phyloP scores from a whole-genome alignment of 1,284 basidiomycete genomes.

The Phellinidium pouzarii region DNA sequence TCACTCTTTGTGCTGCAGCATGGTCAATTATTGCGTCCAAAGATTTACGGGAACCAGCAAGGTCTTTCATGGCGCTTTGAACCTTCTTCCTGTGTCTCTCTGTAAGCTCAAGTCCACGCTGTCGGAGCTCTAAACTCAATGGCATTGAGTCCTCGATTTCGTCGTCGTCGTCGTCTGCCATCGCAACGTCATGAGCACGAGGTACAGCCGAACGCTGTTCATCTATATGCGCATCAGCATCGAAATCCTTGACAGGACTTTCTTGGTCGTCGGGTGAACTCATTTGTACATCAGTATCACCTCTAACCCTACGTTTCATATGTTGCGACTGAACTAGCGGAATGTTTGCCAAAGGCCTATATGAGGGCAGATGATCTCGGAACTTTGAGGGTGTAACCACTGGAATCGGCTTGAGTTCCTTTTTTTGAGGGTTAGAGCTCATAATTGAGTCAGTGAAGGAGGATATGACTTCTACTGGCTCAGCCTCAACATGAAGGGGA shows the following conservation, averaged over 20 bases:
- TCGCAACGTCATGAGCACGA: neutral
- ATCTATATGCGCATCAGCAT: neutral
- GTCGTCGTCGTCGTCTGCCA: constrained; percentile 1
- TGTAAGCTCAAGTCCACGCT: constrained; percentile 12
- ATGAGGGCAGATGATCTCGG: constrained; percentile 9
- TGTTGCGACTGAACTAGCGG: neutral
- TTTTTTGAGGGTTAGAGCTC: neutral
- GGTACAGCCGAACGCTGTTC: neutral
- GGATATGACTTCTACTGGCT: neutral
- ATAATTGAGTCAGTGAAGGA: neutral
- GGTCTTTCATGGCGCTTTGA: neutral
- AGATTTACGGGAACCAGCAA: neutral
- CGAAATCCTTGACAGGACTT: constrained; percentile 4
- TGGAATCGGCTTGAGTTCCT: constrained; percentile 14
- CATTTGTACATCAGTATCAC: neutral
- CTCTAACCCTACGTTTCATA: neutral
- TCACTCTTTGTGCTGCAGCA: neutral
- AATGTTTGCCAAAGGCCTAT: constrained; percentile 5
- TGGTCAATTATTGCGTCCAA: neutral
- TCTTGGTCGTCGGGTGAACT: constrained; percentile 15
- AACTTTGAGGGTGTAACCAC: constrained; percentile 19
- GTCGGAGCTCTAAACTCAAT: constrained; percentile 6
- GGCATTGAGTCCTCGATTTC: constrained; percentile 11
- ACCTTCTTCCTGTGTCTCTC: constrained; percentile 6
- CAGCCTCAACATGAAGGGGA: neutral